These are phyloP conservation scores for Lachancea waltii DNA, from an alignment of 805 yeast genomes.

Conservation along the genomic window DNA sequence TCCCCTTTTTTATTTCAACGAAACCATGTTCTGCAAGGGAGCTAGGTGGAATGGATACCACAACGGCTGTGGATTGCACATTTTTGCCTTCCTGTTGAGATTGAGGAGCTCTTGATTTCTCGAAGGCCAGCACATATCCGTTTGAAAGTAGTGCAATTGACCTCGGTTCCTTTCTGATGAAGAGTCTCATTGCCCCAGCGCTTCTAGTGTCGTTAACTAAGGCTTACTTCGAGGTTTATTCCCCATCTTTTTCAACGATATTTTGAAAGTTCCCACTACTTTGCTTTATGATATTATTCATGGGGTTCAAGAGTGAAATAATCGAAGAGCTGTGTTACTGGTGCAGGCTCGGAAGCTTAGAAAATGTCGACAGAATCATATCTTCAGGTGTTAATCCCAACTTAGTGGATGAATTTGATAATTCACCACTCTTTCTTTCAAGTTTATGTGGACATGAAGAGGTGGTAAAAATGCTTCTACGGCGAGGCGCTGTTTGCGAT, in stretches of 20 bases:
- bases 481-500: slow-evolving; percentile 70
- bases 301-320: slow-evolving; percentile 19
- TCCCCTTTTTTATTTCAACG: slow-evolving; percentile 33
- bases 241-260: slow-evolving; percentile 4
- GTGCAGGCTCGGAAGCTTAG: slow-evolving; percentile 64
- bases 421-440: slow-evolving; percentile 67
- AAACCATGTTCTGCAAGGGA: slow-evolving; percentile 34
- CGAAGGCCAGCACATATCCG: slow-evolving; percentile 52
- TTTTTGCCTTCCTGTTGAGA: slow-evolving; percentile 17
- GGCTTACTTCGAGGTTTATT: no score
- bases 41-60: slow-evolving; percentile 47
- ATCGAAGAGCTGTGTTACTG: slow-evolving; percentile 52
- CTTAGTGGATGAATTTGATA: slow-evolving; percentile 62
- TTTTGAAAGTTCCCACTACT: neutral
- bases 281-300: neutral
- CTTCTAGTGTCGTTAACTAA: no score
- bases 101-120: slow-evolving; percentile 33
- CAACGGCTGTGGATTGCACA: slow-evolving; percentile 35
- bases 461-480: slow-evolving; percentile 54
- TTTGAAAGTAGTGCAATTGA: slow-evolving; percentile 59
- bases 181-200: slow-evolving; percentile 58
- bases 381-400: slow-evolving; percentile 44
- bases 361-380: slow-evolving; percentile 51
- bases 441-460: slow-evolving; percentile 68
- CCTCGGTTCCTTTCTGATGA: slow-evolving; percentile 58